Percentiles rank a stretch among this genome's conserved stretches.
Conservation (phyloP, 2,329 filamentous ascomycete species). For the Malbranchea zuffiana region DNA sequence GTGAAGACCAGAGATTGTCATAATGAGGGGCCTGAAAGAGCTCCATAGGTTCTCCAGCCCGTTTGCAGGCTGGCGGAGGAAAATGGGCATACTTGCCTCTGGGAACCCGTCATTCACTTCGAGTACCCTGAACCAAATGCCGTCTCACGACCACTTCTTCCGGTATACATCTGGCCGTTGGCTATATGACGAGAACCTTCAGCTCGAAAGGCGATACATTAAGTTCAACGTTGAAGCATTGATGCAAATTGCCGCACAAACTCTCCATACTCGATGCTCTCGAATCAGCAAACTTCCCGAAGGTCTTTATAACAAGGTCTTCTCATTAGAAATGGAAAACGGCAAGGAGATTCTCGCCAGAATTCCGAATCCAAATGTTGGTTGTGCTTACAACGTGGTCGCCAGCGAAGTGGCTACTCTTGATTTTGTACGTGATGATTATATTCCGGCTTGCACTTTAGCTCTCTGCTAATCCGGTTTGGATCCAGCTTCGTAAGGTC, state of each 20-base stretch:
- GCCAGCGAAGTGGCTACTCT: slow-evolving; percentile 19
- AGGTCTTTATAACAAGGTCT: slow-evolving; percentile 22
- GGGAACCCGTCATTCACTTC: too few relatives aligned
- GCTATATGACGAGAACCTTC: slow-evolving; percentile 25
- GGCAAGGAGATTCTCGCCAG: slow-evolving; percentile 12
- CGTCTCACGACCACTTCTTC: too few relatives aligned
- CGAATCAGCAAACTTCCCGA: slow-evolving; percentile 22
- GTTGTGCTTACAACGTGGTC: slow-evolving; percentile 11
- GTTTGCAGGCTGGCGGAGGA: too few relatives aligned
- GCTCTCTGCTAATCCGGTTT: not conserved
- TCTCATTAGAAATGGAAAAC: slow-evolving; percentile 16
- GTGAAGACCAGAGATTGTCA: too few relatives aligned
- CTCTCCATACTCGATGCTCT: slow-evolving; percentile 14
- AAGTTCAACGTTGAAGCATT: slow-evolving; percentile 27
- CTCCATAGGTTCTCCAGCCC: too few relatives aligned
- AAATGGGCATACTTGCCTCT: too few relatives aligned
- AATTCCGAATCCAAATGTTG: slow-evolving; percentile 15
- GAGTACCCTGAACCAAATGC: too few relatives aligned
- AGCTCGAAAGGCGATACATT: slow-evolving; percentile 22
- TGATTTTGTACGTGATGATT: slow-evolving; percentile 15
- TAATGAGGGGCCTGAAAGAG: too few relatives aligned
- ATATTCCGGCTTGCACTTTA: not conserved
- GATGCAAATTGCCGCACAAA: slow-evolving; percentile 19
- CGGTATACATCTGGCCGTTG: slow-evolving; percentile 25
- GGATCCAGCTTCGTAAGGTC: slow-evolving; percentile 13